phyloP scores from a whole-genome alignment of 805 yeast genomes.

The Lipomyces spencermartinsiae region DNA sequence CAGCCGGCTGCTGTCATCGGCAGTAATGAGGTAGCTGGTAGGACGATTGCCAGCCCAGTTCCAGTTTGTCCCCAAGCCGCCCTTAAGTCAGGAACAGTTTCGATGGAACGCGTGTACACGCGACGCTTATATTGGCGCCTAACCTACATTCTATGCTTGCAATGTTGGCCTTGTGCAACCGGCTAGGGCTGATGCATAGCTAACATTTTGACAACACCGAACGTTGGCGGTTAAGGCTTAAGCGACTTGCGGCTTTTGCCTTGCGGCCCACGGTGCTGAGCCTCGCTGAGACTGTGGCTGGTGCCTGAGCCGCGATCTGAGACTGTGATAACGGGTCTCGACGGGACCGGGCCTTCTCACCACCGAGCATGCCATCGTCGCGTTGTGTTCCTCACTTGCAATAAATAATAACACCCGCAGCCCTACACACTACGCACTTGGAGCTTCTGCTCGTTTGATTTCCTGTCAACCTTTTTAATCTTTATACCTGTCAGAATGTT shows the following conservation, averaged over 20 bases:
- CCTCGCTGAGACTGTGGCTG: neutral
- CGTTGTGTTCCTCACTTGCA: neutral
- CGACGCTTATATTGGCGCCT: too few relatives aligned
- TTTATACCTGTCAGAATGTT: constrained; percentile 53
- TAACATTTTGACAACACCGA: too few relatives aligned
- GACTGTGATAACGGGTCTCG: neutral
- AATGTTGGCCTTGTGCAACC: too few relatives aligned
- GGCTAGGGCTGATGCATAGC: too few relatives aligned
- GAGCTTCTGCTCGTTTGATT: neutral
- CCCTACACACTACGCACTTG: neutral
- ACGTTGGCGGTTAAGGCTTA: too few relatives aligned
- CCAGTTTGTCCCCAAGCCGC: too few relatives aligned
- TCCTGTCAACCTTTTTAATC: neutral
- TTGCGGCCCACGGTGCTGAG: too few relatives aligned
- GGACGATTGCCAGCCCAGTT: neutral
- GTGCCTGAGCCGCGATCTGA: neutral
- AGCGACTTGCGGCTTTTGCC: too few relatives aligned
- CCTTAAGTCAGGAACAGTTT: too few relatives aligned
- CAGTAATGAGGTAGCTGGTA: neutral
- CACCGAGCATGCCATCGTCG: too few relatives aligned
- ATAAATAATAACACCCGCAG: neutral
- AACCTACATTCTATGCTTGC: too few relatives aligned
- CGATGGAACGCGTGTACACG: too few relatives aligned
- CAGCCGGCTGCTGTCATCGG: neutral
- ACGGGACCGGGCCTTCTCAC: neutral